Base-by-base conservation (phyloP, 768 basidiomycete species). In the Fistulinella prunicolor region DNA sequence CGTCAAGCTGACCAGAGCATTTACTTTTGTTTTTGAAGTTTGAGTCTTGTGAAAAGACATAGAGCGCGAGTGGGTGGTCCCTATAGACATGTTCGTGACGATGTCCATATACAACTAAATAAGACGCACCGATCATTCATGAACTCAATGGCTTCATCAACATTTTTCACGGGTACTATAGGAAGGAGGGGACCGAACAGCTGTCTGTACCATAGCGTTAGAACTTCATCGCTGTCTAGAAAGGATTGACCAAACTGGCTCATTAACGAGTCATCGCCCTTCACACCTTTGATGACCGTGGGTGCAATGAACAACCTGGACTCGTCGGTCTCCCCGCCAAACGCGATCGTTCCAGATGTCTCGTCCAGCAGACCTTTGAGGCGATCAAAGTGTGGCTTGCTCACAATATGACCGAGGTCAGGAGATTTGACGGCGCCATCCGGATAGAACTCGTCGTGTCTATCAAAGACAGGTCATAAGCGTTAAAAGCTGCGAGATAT, bases 101-200 rank as follows among this genome's bases (percentile, higher is more conserved):
- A 36, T 6, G 26, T 8, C 29, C 9, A 45, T 8, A 22, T 1
- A 13, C 47, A 20, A 26, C 6, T 1, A 2, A 32, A 28, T 10
- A n/a, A 34, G 37, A 67, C 73, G 19, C 43, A 82, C 86, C 72
- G 73, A 14, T 66, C 64, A 55, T 85, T 85, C 44, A 92, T 75
- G 46, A 81, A 82, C 10, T 78, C 74, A 49, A 92, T 82, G 3
- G 83, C 90, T 32, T 80, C 83, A 29, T 90, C 86, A 7, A 88
- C 44, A 46, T 76, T 62, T n/a, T 83, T 78, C 22, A 92, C 82
- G 0, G 83, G 78, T 1, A 94, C 69, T 34, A 94, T 73, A 3
- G 89, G 85, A 20, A 94, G 69, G 9, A 94, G 54, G 8, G 92
- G 91, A 0, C 90, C 92, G 55, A 94, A 93, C 35, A 93, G 75